Evolutionary conservation across 306 rosid genomes (phyloP).

Genomic region (Quillaja saponaria): DNA sequence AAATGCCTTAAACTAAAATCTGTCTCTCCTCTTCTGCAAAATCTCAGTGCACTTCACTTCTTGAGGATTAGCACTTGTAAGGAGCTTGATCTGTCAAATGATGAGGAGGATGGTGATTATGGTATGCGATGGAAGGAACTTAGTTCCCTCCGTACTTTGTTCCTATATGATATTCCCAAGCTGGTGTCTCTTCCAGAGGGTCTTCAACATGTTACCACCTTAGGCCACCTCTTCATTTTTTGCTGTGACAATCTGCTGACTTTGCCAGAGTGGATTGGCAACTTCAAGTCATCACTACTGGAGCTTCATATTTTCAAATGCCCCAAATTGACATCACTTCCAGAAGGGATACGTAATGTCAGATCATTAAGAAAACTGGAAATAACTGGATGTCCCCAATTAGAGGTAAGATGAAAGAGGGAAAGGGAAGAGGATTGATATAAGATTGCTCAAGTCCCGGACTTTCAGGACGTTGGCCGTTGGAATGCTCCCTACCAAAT

Average conservation of each 20-base stretch:
- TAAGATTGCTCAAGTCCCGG: conserved; percentile 21
- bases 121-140: not conserved
- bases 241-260: not conserved
- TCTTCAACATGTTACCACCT: too few species aligned
- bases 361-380: conserved; percentile 2
- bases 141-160: not conserved
- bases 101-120: not conserved
- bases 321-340: not conserved
- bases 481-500: too few species aligned
- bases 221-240: too few species aligned
- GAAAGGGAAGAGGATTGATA: conserved; percentile 14
- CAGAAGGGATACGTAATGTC: conserved; percentile 5
- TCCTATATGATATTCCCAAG: too few species aligned
- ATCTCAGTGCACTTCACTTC: not conserved
- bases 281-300: conserved; percentile 13
- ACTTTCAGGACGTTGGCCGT: too few species aligned
- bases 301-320: conserved; percentile 6
- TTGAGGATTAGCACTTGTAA: too few species aligned
- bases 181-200: too few species aligned
- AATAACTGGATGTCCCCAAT: conserved; percentile 2
- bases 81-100: not conserved
- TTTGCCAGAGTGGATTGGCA: conserved; percentile 32
- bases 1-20: not conserved
- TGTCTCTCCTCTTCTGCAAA: not conserved
- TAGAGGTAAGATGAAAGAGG: conserved; percentile 9